Base-by-base conservation (phyloP, 352 stramenopile species). In the Phytophthora capsici region DNA sequence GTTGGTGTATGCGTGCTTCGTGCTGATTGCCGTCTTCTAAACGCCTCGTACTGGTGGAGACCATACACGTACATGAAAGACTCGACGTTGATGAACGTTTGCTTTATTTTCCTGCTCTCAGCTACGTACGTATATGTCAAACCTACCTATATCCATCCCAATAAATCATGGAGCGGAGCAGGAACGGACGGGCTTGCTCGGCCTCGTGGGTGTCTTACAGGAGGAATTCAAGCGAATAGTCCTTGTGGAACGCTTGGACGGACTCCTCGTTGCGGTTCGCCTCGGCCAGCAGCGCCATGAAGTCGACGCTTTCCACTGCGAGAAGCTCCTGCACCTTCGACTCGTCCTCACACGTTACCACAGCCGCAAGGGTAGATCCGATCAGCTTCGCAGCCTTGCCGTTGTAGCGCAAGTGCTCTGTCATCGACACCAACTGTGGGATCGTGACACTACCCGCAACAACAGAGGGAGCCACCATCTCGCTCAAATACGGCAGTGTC, bases 21-120 rank as follows among this genome's bases (percentile, higher is more conserved):
- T 99, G 38, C 94, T 99, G 23, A 99, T 99, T 71, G 98, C 98
- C 5, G 97, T 99, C 38, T 99, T 99, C 78, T 99, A 88, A 62
- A 52, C 14, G 36, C 6, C 17, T 45, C 37, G 46, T 57, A 20
- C 34, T n/a, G n/a, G n/a, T n/a, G n/a, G n/a, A 9, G 34, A 48
- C 32, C 41, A 52, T 28, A 41, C 36, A 49, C 32, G 52, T 22
- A 22, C 44, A 53, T 50, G n/a, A 56, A 32, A 37, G 17, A 32
- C 3, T 28, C 28, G 28, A 34, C 10, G 28, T 14, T 34, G 28
- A 12, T 58, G 28, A 64, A 69, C 54, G 54, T 51, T 58, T 50
- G 61, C 53, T 66, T 66, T 65, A 51, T 60, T 66, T 60, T 62
- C 41, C 63, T 66, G 63, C 49, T 67, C 63, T 65, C 54, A 59